These are phyloP conservation scores for Aureobasidium melanogenum DNA, from an alignment of 2,329 filamentous ascomycete species.

Conservation along the genomic window DNA sequence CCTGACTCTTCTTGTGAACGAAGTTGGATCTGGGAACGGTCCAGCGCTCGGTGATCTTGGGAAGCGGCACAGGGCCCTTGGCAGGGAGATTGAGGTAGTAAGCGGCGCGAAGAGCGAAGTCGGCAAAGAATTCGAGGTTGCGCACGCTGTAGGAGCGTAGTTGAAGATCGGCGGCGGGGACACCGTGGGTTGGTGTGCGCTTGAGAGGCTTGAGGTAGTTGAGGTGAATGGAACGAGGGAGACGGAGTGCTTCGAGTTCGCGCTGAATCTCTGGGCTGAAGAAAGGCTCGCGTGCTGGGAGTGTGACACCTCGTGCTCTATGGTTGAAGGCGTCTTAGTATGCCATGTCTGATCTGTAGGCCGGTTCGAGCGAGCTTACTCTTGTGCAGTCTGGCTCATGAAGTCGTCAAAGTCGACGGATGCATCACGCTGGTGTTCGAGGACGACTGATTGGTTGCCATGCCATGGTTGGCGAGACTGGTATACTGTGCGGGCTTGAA, in stretches of 20 bases:
- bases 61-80: slow-evolving; percentile 75
- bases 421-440: slow-evolving; percentile 12
- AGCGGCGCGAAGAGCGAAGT: slow-evolving; percentile 88
- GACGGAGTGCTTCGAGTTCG: slow-evolving; percentile 38
- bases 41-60: slow-evolving; percentile 84
- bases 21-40: slow-evolving; percentile 84
- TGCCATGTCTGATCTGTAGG: neutral
- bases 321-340: slow-evolving; percentile 14
- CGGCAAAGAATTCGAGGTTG: slow-evolving; percentile 86
- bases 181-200: slow-evolving; percentile 61
- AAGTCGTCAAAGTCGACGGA: slow-evolving; percentile 15
- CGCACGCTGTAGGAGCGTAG: slow-evolving; percentile 83
- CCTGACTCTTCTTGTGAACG: slow-evolving; percentile 93
- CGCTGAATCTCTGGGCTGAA: slow-evolving; percentile 15
- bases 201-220: slow-evolving; percentile 79
- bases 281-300: slow-evolving; percentile 15
- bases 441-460: slow-evolving; percentile 9
- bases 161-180: slow-evolving; percentile 85
- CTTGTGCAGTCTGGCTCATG: slow-evolving; percentile 12
- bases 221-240: slow-evolving; percentile 74
- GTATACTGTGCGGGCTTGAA: slow-evolving; percentile 13
- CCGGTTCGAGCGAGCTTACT: slow-evolving; percentile 1
- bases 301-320: slow-evolving; percentile 16
- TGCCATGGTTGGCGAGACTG: slow-evolving; percentile 16
- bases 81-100: slow-evolving; percentile 88